Evolutionary conservation across 2,329 filamentous ascomycete genomes (phyloP).

Genomic region (Aspergillus cejpii): DNA sequence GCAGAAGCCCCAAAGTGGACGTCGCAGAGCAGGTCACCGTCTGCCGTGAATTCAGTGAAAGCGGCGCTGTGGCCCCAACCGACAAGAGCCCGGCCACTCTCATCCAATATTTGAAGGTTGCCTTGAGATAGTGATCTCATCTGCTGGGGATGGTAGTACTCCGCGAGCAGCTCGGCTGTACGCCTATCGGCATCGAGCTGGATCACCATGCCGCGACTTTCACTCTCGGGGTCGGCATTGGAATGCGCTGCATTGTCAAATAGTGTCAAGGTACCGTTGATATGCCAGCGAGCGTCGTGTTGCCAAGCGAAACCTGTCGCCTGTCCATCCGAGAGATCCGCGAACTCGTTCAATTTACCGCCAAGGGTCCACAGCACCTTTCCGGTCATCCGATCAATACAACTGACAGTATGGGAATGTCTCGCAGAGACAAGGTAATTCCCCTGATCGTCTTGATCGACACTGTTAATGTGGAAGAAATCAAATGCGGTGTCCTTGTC

Average conservation of each 20-base stretch:
- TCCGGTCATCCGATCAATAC: slow-evolving; percentile 45
- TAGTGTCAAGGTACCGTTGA: slow-evolving; percentile 27
- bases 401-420: slow-evolving; percentile 44
- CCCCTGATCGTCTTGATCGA: slow-evolving; percentile 47
- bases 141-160: slow-evolving; percentile 36
- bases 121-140: slow-evolving; percentile 39
- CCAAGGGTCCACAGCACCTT: slow-evolving; percentile 50
- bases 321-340: slow-evolving; percentile 38
- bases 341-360: slow-evolving; percentile 45
- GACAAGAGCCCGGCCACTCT: slow-evolving; percentile 43
- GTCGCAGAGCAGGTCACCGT: slow-evolving; percentile 51
- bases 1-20: slow-evolving; percentile 41
- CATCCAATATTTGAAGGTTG: slow-evolving; percentile 37
- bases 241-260: slow-evolving; percentile 35
- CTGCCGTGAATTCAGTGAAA: slow-evolving; percentile 45
- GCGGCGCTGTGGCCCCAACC: slow-evolving; percentile 48
- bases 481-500: slow-evolving; percentile 40
- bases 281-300: slow-evolving; percentile 44
- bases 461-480: slow-evolving; percentile 53
- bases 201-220: slow-evolving; percentile 43
- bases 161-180: slow-evolving; percentile 36
- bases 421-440: slow-evolving; percentile 52
- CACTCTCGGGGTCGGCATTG: slow-evolving; percentile 14
- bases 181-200: slow-evolving; percentile 34
- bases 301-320: slow-evolving; percentile 40